phyloP scores from a whole-genome alignment of 2,329 filamentous ascomycete species.

The Calonectria henricotiae region DNA sequence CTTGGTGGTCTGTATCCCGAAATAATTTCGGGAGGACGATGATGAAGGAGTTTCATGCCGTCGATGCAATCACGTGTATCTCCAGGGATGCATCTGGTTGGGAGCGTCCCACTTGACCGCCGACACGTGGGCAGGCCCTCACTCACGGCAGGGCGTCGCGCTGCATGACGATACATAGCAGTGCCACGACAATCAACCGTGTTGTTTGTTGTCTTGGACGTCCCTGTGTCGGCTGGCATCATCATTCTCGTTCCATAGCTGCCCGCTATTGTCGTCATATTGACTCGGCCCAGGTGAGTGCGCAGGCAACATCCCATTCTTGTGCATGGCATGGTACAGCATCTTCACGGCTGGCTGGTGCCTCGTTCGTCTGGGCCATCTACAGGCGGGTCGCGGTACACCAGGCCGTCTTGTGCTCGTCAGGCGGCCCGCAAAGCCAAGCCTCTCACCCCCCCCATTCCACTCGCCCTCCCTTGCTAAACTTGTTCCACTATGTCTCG shows the following conservation, averaged over 20 bases:
- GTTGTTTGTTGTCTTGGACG: constrained; percentile 8
- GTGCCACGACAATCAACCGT: constrained; percentile 11
- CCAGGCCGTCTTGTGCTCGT: constrained; percentile 10
- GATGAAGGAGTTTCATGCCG: constrained; percentile 29
- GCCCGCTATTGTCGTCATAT: background rate
- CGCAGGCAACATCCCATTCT: background rate
- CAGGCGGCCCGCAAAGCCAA: constrained; percentile 24
- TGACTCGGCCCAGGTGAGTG: background rate
- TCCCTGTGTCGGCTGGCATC: constrained; percentile 17
- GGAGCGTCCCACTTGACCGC: constrained; percentile 39
- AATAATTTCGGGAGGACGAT: constrained; percentile 7
- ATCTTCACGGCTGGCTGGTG: background rate
- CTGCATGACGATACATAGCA: background rate
- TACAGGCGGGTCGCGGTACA: constrained; percentile 15
- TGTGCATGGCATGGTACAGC: background rate
- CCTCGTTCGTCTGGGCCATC: background rate
- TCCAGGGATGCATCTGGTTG: constrained; percentile 29
- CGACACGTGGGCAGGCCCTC: constrained; percentile 39
- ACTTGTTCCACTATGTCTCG: constrained; percentile 18
- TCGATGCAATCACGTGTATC: constrained; percentile 25
- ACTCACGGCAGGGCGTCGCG: background rate
- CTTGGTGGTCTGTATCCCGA: constrained; percentile 2
- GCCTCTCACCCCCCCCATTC: constrained; percentile 12
- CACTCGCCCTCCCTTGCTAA: constrained; percentile 16
- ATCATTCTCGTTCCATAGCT: background rate